Base-by-base conservation (phyloP, 352 stramenopile species). In the Pythium coloratum region DNA sequence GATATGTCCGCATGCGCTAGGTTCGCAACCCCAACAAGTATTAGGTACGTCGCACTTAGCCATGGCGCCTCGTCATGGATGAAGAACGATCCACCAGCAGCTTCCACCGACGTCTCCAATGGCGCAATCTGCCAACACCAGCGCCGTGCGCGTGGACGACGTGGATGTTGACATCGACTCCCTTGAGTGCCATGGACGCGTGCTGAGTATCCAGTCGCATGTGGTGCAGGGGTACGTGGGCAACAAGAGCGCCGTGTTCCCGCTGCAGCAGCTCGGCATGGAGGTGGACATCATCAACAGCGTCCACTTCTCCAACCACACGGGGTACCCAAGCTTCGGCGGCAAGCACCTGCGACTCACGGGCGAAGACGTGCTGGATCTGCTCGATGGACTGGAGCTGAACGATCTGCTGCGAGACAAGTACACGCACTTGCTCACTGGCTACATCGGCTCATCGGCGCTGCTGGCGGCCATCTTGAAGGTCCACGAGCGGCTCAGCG, bases 231-330 rank as follows among this genome's bases (percentile, higher is more conserved):
- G 88, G 28, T 96, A 94, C 58, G 88, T 96, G 38, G 88, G 88
- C 53, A 96, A 96, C 69, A 92, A 92, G 73, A 92, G 84, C 70
- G 88, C 88, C 9, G 84, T 96, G 38, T 91, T 95, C 64, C 86
- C 86, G 28, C 69, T 95, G 71, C 88, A 94, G 74, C 76, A 92
- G 64, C 77, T 95, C 34, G 86, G 88, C 20, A 80, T 94, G 74
- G 88, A 96, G 58, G 88, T 94, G 44, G 88, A 96, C 73, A 82
- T 90, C 53, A 91, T 96, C 76, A 94, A 96, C 71, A 94, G 81
- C 61, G 84, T 96, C 20, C 86, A 96, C 65, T 94, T 96, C 64
- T 93, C 86, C 76, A 94, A 96, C 72, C 86, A 94, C 75, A 93
- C 84, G 32, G 88, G 88, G 3, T 96, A 94, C 76, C 69, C 67